Evolutionary conservation across 495 filamentous ascomycete genomes (phyloP), one percentile per base, ranked within the genome.

Genomic region (Lasiosphaeriaceae sp.): DNA sequence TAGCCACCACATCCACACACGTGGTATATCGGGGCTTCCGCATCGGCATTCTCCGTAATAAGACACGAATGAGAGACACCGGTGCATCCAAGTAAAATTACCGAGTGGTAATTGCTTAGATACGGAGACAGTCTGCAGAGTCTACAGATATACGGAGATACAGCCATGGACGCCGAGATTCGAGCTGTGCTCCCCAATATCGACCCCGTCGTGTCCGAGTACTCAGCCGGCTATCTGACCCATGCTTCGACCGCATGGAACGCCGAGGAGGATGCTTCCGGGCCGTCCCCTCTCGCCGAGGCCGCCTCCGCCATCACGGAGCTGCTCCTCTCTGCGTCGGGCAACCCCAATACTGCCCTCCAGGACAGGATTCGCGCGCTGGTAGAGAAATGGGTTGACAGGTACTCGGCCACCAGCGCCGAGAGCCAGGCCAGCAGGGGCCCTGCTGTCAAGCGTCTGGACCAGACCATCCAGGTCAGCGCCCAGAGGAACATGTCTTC

Each of bases 401-500:
- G 84, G 56, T 83, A 97, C 51, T 87, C 84, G 65, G 84, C 85
- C 11, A 80, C 80, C 50, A 85, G 90, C 77, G 88, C 85, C n/a
- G 85, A 90, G 72, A 63, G 63, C 44, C 59, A 73, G 59, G 66
- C 72, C 24, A 67, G 65, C 24, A 80, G 86, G 11, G 90, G 91
- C 62, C 86, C 90, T 21, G 84, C 83, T 19, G 91, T 95, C 24
- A 90, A 82, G 71, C 88, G 88, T 63, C 83, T 99, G 11, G 95
- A 96, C 67, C 94, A 97, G 74, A 86, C 93, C 51, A 94, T 96
- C 77, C 90, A 96, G 68, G 93, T 99, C 58, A 90, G 90, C 59
- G 84, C 93, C 2, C 92, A 96, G 71, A 82, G 89, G 58, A 96
- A 96, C 68, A 90, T 97, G 67, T 98, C 94, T 19, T 95, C 94